Conservation (phyloP, 2,329 filamentous ascomycete species). For the Pyrenochaeta sp. region DNA sequence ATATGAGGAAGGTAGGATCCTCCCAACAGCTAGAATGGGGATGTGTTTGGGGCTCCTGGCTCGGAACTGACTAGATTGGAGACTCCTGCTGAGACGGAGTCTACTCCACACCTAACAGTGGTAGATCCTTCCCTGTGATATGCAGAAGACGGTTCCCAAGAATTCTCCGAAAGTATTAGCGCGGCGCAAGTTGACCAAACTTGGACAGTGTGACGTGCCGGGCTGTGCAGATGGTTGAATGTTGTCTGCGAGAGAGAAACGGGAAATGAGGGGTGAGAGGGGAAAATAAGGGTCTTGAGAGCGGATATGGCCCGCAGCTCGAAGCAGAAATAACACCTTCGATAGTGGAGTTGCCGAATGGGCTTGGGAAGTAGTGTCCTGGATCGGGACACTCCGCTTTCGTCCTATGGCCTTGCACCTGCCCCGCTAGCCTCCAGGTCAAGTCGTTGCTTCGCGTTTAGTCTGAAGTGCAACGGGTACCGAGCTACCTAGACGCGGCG, state of each 20-base stretch:
- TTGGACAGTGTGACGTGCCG: conserved; percentile 13
- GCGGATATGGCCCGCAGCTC: conserved; percentile 20
- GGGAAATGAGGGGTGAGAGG: conserved; percentile 16
- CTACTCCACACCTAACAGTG: conserved; percentile 18
- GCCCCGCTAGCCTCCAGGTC: conserved; percentile 22
- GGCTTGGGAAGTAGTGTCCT: conserved; percentile 16
- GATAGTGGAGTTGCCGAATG: conserved; percentile 25
- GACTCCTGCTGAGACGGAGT: conserved; percentile 8
- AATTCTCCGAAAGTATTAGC: conserved; percentile 19
- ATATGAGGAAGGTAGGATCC: no score
- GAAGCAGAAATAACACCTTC: conserved; percentile 23
- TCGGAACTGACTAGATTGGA: not conserved
- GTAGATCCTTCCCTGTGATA: conserved; percentile 4
- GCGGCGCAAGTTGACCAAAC: conserved; percentile 21
- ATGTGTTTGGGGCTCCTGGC: no score
- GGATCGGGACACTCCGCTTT: conserved; percentile 38
- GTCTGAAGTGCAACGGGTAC: conserved; percentile 40
- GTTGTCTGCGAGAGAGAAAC: conserved; percentile 10
- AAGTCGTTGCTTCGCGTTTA: conserved; percentile 32
- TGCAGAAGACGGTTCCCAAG: conserved; percentile 23
- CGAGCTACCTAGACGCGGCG: conserved; percentile 36
- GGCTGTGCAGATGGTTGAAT: conserved; percentile 7
- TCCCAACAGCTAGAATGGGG: not conserved
- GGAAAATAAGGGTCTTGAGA: conserved; percentile 15
- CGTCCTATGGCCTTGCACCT: conserved; percentile 34